Conservation (phyloP, 306 rosid species). For the Luffa acutangula region DNA sequence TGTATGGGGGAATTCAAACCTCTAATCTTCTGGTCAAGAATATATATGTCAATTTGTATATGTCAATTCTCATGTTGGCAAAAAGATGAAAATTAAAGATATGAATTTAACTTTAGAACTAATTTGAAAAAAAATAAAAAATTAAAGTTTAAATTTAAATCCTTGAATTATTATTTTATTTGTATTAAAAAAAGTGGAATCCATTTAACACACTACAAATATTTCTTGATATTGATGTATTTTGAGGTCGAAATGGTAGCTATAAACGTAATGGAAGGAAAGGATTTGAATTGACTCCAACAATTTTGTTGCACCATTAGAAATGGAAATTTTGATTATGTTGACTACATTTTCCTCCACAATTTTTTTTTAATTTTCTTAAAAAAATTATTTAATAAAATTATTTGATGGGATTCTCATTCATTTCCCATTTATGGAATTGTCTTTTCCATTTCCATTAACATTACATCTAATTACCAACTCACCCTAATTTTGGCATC, state of each 20-base stretch:
- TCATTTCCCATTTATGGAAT: conserved; percentile 11
- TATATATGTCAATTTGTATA: no score
- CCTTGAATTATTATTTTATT: no score
- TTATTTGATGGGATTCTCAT: neutral
- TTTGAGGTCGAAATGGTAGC: neutral
- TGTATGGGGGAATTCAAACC: no score
- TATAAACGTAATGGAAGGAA: neutral
- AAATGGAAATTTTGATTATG: neutral
- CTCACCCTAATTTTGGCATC: conserved; percentile 6
- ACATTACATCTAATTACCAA: conserved; percentile 1
- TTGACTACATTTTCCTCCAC: neutral
- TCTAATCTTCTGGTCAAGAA: no score
- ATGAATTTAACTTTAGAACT: no score
- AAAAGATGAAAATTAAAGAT: no score
- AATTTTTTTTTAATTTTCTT: neutral
- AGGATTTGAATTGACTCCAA: conserved; percentile 6
- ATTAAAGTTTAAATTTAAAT: neutral
- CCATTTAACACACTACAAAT: neutral
- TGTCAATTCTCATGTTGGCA: no score
- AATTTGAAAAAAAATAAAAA: no score
- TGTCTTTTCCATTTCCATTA: conserved; percentile 9
- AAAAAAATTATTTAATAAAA: neutral
- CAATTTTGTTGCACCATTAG: neutral
- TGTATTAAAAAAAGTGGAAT: no score
- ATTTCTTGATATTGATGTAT: neutral